Base-by-base conservation (phyloP, 768 basidiomycete genomes). In the Lactarius evosmus region DNA sequence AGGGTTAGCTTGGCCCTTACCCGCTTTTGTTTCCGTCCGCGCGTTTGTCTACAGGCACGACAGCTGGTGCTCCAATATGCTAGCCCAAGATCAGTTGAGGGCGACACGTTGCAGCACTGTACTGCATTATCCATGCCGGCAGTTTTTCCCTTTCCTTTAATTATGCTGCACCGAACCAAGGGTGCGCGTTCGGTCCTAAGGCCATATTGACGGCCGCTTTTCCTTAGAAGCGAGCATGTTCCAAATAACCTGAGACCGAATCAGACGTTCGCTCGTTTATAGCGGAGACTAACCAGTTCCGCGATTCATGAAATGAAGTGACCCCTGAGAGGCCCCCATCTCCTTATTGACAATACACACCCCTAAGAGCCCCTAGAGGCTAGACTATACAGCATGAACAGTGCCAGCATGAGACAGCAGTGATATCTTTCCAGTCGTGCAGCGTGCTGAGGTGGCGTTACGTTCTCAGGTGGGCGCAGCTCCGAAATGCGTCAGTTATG, bases 151-250 rank as follows among this genome's bases (percentile, higher is more conserved):
- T 49, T 49, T 30, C 51, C 17, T 32, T 52, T 29, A 30, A 32
- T 52, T 52, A 32, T n/a, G 30, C 8, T 33, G 25, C 41, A 53
- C n/a, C 33, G 19, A 19, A 63, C 25, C 33, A 63, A 40, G n/a
- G 33, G 32, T 19, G 38, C 46, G 16, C 46, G 29, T 36, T 49
- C 46, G 46, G 46, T 49, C 22, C 25, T 49, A 49, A 25, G 16
- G 49, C 40, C 49, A 33, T 22, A 51, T 58, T 53, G 51, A 58
- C 53, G 38, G 49, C n/a, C 41, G 30, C 34, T 58, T 58, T 51
- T 53, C 3, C 27, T 40, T 36, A 30, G 57, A 59, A 59, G 19
- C 19, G 36, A 52, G 25, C 19, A 5, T 11, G 6, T 17, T 36
- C 41, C 25, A 51, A 46, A 38, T 57, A 25, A 49, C 41, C 41